Percentiles rank a stretch among this genome's conserved stretches.
Conservation (phyloP, 257 asterid species). For the Anisodus tanguticus region DNA sequence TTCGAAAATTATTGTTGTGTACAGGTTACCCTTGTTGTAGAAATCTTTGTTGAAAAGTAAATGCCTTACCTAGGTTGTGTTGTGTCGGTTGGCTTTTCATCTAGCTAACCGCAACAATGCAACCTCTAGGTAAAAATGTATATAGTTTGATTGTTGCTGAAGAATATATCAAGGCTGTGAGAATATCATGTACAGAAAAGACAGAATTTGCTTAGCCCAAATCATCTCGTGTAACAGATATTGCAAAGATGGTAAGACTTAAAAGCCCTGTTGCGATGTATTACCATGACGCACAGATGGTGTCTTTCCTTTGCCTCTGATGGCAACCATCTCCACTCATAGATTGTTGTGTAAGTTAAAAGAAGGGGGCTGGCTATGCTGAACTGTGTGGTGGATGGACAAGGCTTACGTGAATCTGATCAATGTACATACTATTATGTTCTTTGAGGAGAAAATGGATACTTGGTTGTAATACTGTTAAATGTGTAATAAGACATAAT, state of each 20-base stretch:
- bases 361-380: constrained; percentile 4
- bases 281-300: background rate
- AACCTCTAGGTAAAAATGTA: constrained; percentile 14
- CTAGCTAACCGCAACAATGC: constrained; percentile 25
- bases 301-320: background rate
- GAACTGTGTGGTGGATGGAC: background rate
- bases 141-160: background rate
- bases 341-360: background rate
- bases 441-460: too few species aligned
- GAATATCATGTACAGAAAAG: background rate
- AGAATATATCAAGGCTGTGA: background rate
- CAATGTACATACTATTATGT: too few species aligned
- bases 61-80: constrained; percentile 8
- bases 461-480: too few species aligned
- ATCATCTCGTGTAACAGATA: background rate
- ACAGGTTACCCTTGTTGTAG: constrained; percentile 10
- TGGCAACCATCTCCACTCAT: background rate
- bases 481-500: too few species aligned
- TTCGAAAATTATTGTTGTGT: constrained; percentile 1
- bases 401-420: too few species aligned
- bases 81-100: constrained; percentile 2
- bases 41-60: background rate
- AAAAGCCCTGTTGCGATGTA: background rate
- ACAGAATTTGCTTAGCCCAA: background rate
- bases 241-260: background rate